phyloP scores from a whole-genome alignment of 495 filamentous ascomycete genomes.

The Astrocystis sublimbata region DNA sequence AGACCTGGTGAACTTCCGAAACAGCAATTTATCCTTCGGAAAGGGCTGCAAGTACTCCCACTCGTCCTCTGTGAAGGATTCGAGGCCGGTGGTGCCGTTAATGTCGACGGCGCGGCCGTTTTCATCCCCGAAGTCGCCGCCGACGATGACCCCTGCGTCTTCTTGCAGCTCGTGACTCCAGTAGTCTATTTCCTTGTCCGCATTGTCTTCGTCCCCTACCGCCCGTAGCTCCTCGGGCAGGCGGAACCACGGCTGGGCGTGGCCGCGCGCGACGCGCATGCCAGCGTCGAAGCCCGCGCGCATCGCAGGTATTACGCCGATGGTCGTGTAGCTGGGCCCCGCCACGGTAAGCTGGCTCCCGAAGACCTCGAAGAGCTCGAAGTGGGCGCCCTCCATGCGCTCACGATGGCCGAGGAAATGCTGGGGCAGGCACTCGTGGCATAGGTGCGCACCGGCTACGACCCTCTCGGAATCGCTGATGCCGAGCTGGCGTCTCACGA shows the following conservation, averaged over 20 bases:
- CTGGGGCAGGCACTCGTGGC: constrained; percentile 84
- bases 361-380: constrained; percentile 58
- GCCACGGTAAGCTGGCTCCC: constrained; percentile 68
- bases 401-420: constrained; percentile 74
- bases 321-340: constrained; percentile 68
- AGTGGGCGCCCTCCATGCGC: constrained; percentile 60
- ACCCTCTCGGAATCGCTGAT: constrained; percentile 53
- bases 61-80: constrained; percentile 12
- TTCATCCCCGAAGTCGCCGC: too few species aligned
- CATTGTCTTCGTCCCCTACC: not conserved
- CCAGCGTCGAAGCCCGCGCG: constrained; percentile 43
- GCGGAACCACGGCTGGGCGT: constrained; percentile 22
- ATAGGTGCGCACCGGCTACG: constrained; percentile 60
- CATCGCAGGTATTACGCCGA: constrained; percentile 43
- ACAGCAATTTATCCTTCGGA: not conserved
- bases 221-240: not conserved
- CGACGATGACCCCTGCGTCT: too few species aligned
- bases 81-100: constrained; percentile 12
- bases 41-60: not conserved
- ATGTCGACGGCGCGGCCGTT: not conserved
- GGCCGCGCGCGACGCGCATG: constrained; percentile 28
- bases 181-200: not conserved
- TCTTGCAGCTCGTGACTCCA: not conserved
- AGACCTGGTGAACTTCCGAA: not conserved
- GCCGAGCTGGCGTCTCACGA: constrained; percentile 71